Base-by-base conservation (phyloP, 345 rosid species). In the Arabidopsis suecica region DNA sequence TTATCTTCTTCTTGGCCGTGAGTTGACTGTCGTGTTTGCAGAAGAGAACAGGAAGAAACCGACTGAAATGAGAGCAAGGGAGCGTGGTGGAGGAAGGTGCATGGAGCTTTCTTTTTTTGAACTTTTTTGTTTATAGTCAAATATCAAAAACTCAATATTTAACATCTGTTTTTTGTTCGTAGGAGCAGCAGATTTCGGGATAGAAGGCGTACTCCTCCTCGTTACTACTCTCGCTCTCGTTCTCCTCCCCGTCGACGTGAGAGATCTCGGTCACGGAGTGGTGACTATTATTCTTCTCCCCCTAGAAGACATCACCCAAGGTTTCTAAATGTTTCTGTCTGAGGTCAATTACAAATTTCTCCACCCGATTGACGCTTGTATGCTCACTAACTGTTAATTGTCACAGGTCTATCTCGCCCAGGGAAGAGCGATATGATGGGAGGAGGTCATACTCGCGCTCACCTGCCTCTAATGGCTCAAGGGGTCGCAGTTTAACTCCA, bases 31-130 rank as follows among this genome's bases (percentile, higher is more conserved):
- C 61, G 94, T 93, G 33, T 96, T 93, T 89, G 99, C 99, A 0
- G 96, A 92, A 80, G 99, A 96, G 84, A 96, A 96, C 75, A 85
- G 98, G 84, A 96, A 96, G 87, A 93, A 96, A 72, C 99, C 99
- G 13, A 7, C 82, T 72, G 98, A 96, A 77, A 96, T 96, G 99
- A 90, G 99, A 85, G 66, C 82, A 3, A 88, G 97, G 79, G 98
- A 93, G 81, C 88, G 85, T 28, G 78, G 57, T 88, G 95, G 93
- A 86, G 87, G 78, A 71, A 72, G 77, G 78, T 78, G 41, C 63
- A 9, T 33, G 8, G 44, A 34, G 22, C 69, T 54, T 59, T 72
- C 16, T 42, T 32, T 36, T 56, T 56, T 45, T 70, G 7, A 45
- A 38, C 18, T 38, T 10, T 32, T 72, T 13, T 65, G 59, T 56